These are phyloP conservation scores for Arthrobotrys pseudoclavata DNA, from an alignment of 2,329 filamentous ascomycete species.

Conservation along the genomic window DNA sequence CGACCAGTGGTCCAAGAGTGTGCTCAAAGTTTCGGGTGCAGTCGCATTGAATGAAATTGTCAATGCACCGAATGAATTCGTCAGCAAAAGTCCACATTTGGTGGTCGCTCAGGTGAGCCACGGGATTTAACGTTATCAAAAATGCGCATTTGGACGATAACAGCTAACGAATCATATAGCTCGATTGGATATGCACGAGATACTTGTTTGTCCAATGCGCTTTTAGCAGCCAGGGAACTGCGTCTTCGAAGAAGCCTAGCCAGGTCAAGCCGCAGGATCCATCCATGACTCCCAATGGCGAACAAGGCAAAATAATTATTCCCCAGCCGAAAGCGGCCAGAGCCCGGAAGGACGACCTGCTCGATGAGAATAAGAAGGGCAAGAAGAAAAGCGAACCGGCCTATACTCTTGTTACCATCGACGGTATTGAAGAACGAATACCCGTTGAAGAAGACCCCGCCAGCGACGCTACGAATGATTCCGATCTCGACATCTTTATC, in stretches of 20 bases:
- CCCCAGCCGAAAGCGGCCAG: constrained; percentile 56
- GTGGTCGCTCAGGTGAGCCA: constrained; percentile 51
- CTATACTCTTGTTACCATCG: constrained; percentile 43
- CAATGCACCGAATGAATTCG: constrained; percentile 77
- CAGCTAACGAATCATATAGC: constrained; percentile 72
- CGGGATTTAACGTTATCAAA: constrained; percentile 32
- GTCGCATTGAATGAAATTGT: constrained; percentile 88
- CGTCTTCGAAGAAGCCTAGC: constrained; percentile 37
- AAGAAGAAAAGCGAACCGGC: constrained; percentile 49
- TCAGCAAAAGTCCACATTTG: constrained; percentile 64
- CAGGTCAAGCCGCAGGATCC: constrained; percentile 65
- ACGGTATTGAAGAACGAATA: constrained; percentile 54
- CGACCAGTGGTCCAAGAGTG: constrained; percentile 76
- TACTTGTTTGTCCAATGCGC: constrained; percentile 77
- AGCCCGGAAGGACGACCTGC: constrained; percentile 51
- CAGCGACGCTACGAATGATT: constrained; percentile 55
- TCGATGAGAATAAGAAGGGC: constrained; percentile 37
- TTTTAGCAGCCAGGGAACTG: constrained; percentile 36
- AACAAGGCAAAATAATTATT: constrained; percentile 65
- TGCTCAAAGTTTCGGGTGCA: constrained; percentile 72
- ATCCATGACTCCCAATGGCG: constrained; percentile 65
- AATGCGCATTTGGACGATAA: constrained; percentile 27
- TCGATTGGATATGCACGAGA: constrained; percentile 89
- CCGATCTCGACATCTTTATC: constrained; percentile 47
- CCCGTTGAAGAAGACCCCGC: constrained; percentile 51